Percentiles rank a stretch among this genome's conserved stretches.
Evolutionary conservation across 371 early-diverging fungal genomes (phyloP).

Genomic region (Basidiobolus meristosporus): DNA sequence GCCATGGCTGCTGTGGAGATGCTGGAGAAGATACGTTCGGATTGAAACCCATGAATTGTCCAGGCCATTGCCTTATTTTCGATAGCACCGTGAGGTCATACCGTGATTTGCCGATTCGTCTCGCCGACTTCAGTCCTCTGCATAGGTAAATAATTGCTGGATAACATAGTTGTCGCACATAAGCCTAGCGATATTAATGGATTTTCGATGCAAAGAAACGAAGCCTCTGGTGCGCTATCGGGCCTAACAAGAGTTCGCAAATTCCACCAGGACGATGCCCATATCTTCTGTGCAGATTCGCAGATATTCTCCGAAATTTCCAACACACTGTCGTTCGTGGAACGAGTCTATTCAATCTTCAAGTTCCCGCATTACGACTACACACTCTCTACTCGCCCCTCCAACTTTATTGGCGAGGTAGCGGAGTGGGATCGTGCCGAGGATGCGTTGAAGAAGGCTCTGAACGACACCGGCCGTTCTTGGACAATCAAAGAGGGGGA

Average conservation of each 20-base stretch:
- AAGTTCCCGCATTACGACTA: conserved; percentile 77
- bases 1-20: too few species aligned
- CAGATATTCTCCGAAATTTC: conserved; percentile 68
- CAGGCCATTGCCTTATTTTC: conserved; percentile 91
- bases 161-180: too few species aligned
- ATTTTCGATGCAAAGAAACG: conserved; percentile 83
- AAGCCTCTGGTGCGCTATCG: conserved; percentile 78
- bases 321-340: conserved; percentile 59
- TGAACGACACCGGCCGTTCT: conserved; percentile 47
- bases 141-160: too few species aligned
- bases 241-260: conserved; percentile 87
- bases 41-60: conserved; percentile 97
- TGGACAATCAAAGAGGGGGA: conserved; percentile 96
- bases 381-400: conserved; percentile 96
- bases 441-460: conserved; percentile 54
- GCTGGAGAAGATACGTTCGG: conserved; percentile 56
- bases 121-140: conserved; percentile 92
- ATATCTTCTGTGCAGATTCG: conserved; percentile 75
- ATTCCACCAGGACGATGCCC: conserved; percentile 97
- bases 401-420: conserved; percentile 89
- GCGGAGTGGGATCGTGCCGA: conserved; percentile 94
- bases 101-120: conserved; percentile 77
- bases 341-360: conserved; percentile 77
- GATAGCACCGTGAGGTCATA: conserved; percentile 65
- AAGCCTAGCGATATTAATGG: too few species aligned